Base-by-base conservation (phyloP, 2,329 filamentous ascomycete genomes). In the Massarina eburnea region DNA sequence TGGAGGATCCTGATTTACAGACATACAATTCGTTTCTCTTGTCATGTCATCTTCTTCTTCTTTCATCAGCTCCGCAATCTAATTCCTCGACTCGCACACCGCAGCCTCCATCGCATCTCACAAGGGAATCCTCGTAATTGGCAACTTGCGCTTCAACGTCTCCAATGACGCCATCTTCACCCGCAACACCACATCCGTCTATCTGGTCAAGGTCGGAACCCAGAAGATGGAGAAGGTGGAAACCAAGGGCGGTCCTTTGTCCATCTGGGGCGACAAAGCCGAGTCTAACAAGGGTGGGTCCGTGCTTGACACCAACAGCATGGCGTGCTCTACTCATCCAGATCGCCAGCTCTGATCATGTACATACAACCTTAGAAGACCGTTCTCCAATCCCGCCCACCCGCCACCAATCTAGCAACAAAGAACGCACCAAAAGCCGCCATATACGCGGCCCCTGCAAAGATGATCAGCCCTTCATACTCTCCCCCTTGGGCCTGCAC, bases 401-500 rank as follows among this genome's bases (percentile, higher is more conserved):
- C 52, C n/a, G 49, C 52, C 9, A 57, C 44, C 4, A 51, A 45
- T n/a, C 52, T 46, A 2, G 55, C 46, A 8, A 48, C 18, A 10
- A 52, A 15, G 20, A 58, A 59, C 9, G 51, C 52, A 9, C 45
- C 3, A 18, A 57, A 51, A 1, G 55, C 49, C 9, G 54, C 51
- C 8, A 52, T 42, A 41, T 59, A 61, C 6, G 54, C 40, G 1
- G 51, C 48, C 6, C 55, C 55, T 17, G 49, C 52, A 32, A 60
- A 59, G 1, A 55, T n/a, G 8, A 60, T 60, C 44, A 61, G 35
- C 0, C 57, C 55, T 2, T 42, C 38, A 22, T 54, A 61, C 9
- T 46, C 35, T 5, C 57, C 57, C 5, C 54, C 49, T 15, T 46
- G 33, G 1, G 45, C 51, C 14, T 52, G 40, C 6, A 62, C 33